Conservation (phyloP, 2,329 filamentous ascomycete species). For the Rutstroemia sydowiana region DNA sequence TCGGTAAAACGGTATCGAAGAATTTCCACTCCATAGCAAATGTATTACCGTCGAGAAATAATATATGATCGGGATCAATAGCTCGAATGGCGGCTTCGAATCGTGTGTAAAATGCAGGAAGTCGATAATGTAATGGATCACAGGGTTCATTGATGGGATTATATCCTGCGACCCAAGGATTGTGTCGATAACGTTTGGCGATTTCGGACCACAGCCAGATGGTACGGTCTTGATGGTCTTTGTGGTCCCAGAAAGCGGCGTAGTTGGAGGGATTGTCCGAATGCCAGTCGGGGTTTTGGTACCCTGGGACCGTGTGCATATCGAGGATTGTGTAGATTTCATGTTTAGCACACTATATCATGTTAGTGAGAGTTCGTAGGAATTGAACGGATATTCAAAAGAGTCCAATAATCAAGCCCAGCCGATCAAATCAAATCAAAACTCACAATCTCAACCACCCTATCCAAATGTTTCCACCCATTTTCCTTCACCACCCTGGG, state of each 20-base stretch:
- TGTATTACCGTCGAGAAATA: constrained; percentile 46
- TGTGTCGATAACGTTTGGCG: constrained; percentile 36
- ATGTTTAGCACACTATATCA: constrained; percentile 31
- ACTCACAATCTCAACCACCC: constrained; percentile 36
- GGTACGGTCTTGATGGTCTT: constrained; percentile 39
- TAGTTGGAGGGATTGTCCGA: constrained; percentile 33
- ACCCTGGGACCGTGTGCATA: constrained; percentile 38
- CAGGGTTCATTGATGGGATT: constrained; percentile 31
- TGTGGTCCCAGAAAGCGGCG: constrained; percentile 40
- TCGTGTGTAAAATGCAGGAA: constrained; percentile 36
- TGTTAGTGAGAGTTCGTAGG: background rate
- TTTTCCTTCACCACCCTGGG: constrained; percentile 39
- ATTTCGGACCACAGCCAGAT: constrained; percentile 39
- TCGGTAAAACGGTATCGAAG: constrained; percentile 38
- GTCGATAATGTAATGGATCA: constrained; percentile 30
- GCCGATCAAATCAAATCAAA: background rate
- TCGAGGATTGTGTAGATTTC: constrained; percentile 40
- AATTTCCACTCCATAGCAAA: constrained; percentile 44
- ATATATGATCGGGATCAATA: constrained; percentile 41
- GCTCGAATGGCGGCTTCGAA: constrained; percentile 35
- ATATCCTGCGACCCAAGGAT: constrained; percentile 32
- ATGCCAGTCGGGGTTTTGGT: constrained; percentile 44
- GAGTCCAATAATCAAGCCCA: too few species aligned
- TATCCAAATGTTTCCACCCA: constrained; percentile 43
- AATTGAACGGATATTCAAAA: too few species aligned